Evolutionary conservation across 2,329 filamentous ascomycete genomes (phyloP), one percentile per base, ranked within the genome.

Genomic region (Talaromyces piceae): DNA sequence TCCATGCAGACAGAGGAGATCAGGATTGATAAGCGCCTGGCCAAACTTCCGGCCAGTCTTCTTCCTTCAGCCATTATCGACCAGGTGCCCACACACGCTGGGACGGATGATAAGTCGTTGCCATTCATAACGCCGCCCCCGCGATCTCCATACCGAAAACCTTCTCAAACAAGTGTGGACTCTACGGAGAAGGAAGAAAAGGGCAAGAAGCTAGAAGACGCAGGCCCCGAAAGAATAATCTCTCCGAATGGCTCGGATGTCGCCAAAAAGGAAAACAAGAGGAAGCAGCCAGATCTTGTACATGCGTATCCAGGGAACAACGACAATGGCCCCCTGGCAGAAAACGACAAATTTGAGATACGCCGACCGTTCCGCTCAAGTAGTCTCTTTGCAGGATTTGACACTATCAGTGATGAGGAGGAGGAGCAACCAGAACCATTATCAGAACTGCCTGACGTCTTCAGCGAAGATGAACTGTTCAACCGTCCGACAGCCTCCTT

Each of bases 1-100:
- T 82, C 79, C 2, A 78, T 91, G 52, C 93, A 98, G 73, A 98
- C 93, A 0, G 91, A 97, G 59, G 87, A 88, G 53, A 96, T 97
- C 52, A 81, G 88, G 50, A 81, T 94, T 5, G 91, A 95, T 63
- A 81, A 82, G 70, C 81, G 90, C 54, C 73, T 88, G 41, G 81
- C 86, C 54, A 84, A 83, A 58, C 75, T 95, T 23, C 88, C 89
- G 12, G 74, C 82, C 1, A 87, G 93, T 63, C 77, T 95, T 28
- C 82, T 90, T 51, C 89, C 90, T 0, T 91, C 88, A 1, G 77
- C 84, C 16, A 86, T 95, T 54, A 72, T 72, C n/a, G 78, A 77
- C 48, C 69, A 75, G 51, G 73, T 76, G 30, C 65, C 68, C 8
- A 71, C 45, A n/a, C 56, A 53, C 18, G 47, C 57, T 16, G 56